phyloP scores from a whole-genome alignment of 306 rosid species.

The Fagus sylvatica region DNA sequence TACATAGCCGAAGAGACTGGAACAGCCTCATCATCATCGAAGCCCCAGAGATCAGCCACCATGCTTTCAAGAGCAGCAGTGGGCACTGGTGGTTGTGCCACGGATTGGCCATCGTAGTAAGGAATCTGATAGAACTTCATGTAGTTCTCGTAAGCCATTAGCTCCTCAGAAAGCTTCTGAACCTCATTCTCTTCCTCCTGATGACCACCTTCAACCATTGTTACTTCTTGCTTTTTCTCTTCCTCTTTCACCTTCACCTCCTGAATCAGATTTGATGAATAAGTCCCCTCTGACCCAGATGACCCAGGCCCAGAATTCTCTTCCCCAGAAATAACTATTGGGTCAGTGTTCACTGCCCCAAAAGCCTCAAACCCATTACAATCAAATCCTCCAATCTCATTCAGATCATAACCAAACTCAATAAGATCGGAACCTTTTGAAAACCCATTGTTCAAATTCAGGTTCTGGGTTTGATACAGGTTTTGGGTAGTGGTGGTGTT shows the following conservation, averaged over 20 bases:
- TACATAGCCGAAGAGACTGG: conserved; percentile 7
- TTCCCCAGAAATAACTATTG: conserved; percentile 29
- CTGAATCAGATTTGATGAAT: conserved; percentile 23
- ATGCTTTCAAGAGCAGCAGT: conserved; percentile 51
- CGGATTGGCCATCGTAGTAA: conserved; percentile 69
- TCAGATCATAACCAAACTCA: conserved; percentile 58
- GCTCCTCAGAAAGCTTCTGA: conserved; percentile 74
- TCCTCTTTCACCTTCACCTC: conserved; percentile 20
- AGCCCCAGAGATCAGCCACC: conserved; percentile 80
- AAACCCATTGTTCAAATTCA: neutral
- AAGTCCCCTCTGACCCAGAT: conserved; percentile 34
- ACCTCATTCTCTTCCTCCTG: conserved; percentile 45
- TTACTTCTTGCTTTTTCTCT: conserved; percentile 22
- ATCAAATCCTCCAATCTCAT: conserved; percentile 36
- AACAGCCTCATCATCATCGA: conserved; percentile 39
- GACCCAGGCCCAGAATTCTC: conserved; percentile 44
- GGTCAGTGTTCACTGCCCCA: conserved; percentile 20
- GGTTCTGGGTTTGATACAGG: conserved; percentile 18
- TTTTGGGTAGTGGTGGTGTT: conserved; percentile 22
- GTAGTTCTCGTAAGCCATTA: conserved; percentile 76
- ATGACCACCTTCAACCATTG: neutral
- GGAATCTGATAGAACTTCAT: conserved; percentile 92
- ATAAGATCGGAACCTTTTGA: conserved; percentile 33
- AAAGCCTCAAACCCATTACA: conserved; percentile 19
- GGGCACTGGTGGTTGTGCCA: conserved; percentile 10